A percentile compares a stretch with the other conserved stretches of the same genome.
Evolutionary conservation across 2,329 filamentous ascomycete species (phyloP).

Genomic region (Calonectria multiphialidica): DNA sequence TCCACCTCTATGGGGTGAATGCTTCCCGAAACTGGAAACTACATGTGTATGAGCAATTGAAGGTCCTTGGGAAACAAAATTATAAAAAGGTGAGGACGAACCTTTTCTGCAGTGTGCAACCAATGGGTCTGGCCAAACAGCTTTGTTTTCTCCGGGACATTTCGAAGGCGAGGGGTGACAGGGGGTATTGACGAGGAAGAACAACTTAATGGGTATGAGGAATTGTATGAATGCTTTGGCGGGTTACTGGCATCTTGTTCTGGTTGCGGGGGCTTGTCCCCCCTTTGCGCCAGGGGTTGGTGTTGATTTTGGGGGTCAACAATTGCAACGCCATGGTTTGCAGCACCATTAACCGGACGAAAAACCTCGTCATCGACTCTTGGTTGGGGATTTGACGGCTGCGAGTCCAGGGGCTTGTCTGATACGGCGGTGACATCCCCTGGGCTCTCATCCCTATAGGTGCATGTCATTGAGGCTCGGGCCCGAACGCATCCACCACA

Average conservation of each 20-base stretch:
- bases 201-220: neutral
- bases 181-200: conserved; percentile 35
- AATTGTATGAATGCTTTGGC: neutral
- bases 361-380: conserved; percentile 11
- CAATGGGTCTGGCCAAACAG: conserved; percentile 44
- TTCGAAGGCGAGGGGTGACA: conserved; percentile 37
- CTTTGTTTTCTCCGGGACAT: conserved; percentile 44
- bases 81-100: neutral
- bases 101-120: conserved; percentile 43
- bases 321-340: neutral
- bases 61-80: neutral
- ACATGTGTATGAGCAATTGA: conserved; percentile 7
- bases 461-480: conserved; percentile 38
- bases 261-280: neutral
- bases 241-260: neutral
- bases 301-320: conserved; percentile 31
- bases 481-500: conserved; percentile 41
- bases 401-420: neutral
- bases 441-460: conserved; percentile 37
- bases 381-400: neutral
- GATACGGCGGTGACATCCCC: neutral
- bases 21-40: conserved; percentile 41
- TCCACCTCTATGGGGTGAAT: conserved; percentile 42
- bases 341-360: neutral
- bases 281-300: neutral